phyloP scores from a whole-genome alignment of 1,284 basidiomycete species.

The Phaffia rhodozyma region DNA sequence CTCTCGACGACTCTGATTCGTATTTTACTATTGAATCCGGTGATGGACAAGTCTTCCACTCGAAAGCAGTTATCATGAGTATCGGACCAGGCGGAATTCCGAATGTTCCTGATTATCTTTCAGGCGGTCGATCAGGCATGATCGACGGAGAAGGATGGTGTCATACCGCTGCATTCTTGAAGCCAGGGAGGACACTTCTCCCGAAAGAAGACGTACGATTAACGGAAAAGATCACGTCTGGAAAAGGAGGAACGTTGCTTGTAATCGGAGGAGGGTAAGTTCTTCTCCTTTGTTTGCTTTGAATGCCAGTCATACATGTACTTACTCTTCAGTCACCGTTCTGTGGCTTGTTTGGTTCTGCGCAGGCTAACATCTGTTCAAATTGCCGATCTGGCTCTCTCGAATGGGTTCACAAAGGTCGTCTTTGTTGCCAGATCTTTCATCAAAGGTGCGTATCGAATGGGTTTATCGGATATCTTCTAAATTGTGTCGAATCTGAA shows the following conservation, averaged over 20 bases:
- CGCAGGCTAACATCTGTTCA: slow-evolving; percentile 7
- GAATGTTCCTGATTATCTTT: not conserved
- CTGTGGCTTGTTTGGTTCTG: not conserved
- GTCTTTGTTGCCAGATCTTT: slow-evolving; percentile 4
- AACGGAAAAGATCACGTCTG: not conserved
- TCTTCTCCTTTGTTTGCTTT: not conserved
- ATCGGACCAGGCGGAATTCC: slow-evolving; percentile 12
- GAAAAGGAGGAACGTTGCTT: not conserved
- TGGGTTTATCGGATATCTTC: too few species aligned
- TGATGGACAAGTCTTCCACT: not conserved
- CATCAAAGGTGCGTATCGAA: not conserved
- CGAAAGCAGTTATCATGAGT: slow-evolving; percentile 4
- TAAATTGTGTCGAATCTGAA: too few species aligned
- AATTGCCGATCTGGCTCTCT: slow-evolving; percentile 8
- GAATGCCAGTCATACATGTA: not conserved
- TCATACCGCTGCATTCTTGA: slow-evolving; percentile 10
- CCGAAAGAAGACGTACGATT: not conserved
- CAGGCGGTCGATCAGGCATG: not conserved
- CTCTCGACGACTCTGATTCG: not conserved
- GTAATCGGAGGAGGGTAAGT: slow-evolving; percentile 12
- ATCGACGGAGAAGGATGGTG: slow-evolving; percentile 9
- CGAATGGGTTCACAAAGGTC: slow-evolving; percentile 5
- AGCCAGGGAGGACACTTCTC: not conserved
- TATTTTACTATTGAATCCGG: not conserved
- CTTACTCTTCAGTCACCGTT: not conserved